phyloP scores from a whole-genome alignment of 169 alveolate genomes.

The Eimeria falciformis region DNA sequence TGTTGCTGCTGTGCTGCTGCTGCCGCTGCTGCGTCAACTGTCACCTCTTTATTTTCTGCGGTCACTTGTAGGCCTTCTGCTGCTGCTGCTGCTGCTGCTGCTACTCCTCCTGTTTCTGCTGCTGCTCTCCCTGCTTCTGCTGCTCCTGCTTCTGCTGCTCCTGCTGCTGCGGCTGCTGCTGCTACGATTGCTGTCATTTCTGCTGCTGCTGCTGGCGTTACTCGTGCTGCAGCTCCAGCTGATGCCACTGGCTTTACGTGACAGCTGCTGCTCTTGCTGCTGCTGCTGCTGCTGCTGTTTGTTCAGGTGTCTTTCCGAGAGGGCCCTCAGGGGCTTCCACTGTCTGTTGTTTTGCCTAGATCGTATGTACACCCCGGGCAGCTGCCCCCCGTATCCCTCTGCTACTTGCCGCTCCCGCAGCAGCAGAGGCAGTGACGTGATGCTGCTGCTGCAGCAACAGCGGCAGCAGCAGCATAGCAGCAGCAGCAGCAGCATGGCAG shows the following conservation, averaged over 20 bases:
- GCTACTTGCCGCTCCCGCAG: conserved; percentile 47
- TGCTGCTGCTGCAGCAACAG: conserved; percentile 51
- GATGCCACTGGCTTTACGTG: no score
- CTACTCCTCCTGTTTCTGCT: neutral
- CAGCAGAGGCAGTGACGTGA: conserved; percentile 52
- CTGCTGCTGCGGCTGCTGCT: neutral
- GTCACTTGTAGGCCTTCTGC: neutral
- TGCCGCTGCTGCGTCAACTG: neutral
- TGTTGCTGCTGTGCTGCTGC: conserved; percentile 19
- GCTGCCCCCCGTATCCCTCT: conserved; percentile 50
- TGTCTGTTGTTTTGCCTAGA: conserved; percentile 19
- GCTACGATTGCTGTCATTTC: neutral
- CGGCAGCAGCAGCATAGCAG: neutral
- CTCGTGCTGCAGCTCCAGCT: neutral
- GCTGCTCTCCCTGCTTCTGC: neutral
- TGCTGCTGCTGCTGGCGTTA: neutral
- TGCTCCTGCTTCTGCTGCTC: neutral
- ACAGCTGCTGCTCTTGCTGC: conserved; percentile 22
- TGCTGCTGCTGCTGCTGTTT: conserved; percentile 43
- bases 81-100: conserved; percentile 8
- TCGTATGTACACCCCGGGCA: conserved; percentile 31
- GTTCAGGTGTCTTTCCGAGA: conserved; percentile 46
- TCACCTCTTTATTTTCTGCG: neutral
- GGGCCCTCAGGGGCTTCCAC: conserved; percentile 20
- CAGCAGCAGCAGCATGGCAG: neutral